Conservation (phyloP, 2,329 filamentous ascomycete species). For the Aspergillus cejpii region DNA sequence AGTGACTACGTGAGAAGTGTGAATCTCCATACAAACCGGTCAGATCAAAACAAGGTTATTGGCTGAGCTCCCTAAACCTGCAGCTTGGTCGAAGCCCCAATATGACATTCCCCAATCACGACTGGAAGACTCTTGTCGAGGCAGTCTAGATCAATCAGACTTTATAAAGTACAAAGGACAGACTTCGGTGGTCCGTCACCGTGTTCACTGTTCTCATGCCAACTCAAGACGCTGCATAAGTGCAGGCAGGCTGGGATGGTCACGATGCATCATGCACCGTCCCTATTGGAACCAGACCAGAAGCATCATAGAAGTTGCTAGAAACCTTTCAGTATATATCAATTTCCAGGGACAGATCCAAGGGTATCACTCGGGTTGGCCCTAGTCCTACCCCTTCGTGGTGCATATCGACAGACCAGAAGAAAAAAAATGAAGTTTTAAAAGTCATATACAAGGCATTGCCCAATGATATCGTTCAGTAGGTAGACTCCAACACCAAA, state of each 20-base stretch:
- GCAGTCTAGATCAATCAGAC: neutral
- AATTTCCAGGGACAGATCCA: neutral
- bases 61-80: conserved; percentile 3
- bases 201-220: neutral
- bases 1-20: neutral
- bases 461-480: conserved; percentile 4
- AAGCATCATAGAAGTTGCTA: neutral
- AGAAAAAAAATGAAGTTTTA: neutral
- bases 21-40: neutral
- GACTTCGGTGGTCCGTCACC: too few relatives aligned
- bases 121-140: neutral
- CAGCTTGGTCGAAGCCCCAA: conserved; percentile 9
- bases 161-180: too few relatives aligned
- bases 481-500: neutral
- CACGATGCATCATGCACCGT: neutral
- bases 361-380: too few relatives aligned
- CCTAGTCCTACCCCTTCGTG: neutral
- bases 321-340: neutral
- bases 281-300: neutral
- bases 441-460: conserved; percentile 2
- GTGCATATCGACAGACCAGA: too few relatives aligned
- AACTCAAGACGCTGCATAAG: neutral
- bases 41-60: conserved; percentile 1
- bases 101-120: conserved; percentile 1
- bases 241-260: neutral